Evolutionary conservation across 1,284 basidiomycete species (phyloP).

Genomic region (Ceratobasidium sp.): DNA sequence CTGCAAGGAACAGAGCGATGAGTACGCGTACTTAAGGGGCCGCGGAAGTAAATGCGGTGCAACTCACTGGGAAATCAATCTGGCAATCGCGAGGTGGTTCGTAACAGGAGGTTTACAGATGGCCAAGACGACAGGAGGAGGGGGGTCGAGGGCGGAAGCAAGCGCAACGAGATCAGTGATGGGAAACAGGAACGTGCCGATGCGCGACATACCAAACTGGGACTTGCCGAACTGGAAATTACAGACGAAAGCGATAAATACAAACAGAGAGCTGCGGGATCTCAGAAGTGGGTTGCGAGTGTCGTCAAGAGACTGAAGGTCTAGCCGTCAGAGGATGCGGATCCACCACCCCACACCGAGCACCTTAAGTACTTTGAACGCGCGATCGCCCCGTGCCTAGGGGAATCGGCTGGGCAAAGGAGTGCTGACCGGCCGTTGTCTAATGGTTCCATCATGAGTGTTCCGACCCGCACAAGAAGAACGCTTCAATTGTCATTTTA

Average conservation of each 20-base stretch:
- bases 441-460: slow-evolving; percentile 17
- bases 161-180: slow-evolving; percentile 28
- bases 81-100: slow-evolving; percentile 31
- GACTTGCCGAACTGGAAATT: slow-evolving; percentile 31
- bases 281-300: neutral
- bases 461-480: slow-evolving; percentile 8
- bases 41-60: neutral
- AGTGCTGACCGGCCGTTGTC: slow-evolving; percentile 6
- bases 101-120: slow-evolving; percentile 18
- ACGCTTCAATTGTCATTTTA: slow-evolving; percentile 23
- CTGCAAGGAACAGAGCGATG: neutral
- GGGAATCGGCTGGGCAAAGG: slow-evolving; percentile 11
- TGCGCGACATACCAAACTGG: slow-evolving; percentile 33
- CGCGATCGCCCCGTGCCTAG: neutral
- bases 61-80: slow-evolving; percentile 25
- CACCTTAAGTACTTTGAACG: slow-evolving; percentile 11
- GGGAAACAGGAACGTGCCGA: slow-evolving; percentile 37
- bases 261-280: slow-evolving; percentile 31
- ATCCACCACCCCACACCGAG: neutral
- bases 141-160: slow-evolving; percentile 27
- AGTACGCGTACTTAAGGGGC: neutral
- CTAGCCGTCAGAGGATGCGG: slow-evolving; percentile 28
- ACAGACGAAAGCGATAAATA: slow-evolving; percentile 26
- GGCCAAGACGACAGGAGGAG: neutral
- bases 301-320: slow-evolving; percentile 14